Evolutionary conservation across 169 alveolate species (phyloP), one percentile per base, ranked within the genome.

Genomic region (Plasmodium gonderi): DNA sequence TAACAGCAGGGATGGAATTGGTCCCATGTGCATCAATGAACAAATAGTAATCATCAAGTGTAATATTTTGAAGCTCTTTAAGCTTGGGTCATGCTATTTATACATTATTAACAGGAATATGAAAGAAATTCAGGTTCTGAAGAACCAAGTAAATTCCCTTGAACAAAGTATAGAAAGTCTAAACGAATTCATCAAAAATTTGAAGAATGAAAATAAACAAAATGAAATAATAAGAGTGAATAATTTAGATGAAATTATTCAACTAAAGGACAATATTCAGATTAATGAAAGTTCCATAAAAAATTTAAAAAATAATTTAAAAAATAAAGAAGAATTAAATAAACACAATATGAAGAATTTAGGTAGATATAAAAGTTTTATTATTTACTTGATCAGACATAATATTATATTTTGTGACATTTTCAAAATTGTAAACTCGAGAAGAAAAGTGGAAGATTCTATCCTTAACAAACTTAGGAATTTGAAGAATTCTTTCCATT

Each of bases 41-140:
- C 64, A 75, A n/a, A 87, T 64, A 14, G 68, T 64, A 29, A 8
- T 87, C 8, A 87, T 87, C 0, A 87, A 87, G 29, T 87, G 79
- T 20, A 87, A 87, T 14, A 76, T 87, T 9, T 23, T 87, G 26
- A 87, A 87, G 36, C 51, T 87, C 2, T 87, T 87, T 23, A 87
- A 87, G 26, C 29, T 87, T 11, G 89, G 93, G 0, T 74, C 93
- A 1, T 75, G 93, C 26, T 87, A 87, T 45, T 49, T 87, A 20
- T 87, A 87, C 54, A 76, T 87, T 23, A 87, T 87, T 6, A 87
- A 87, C 17, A n/a, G 93, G 9, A 87, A 87, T 29, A 9, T 87
- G 47, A 87, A 87, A 60, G 93, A 87, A 54, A 87, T 87, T 11
- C 47, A 87, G 20, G 33, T 54, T 12, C 33, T 87, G 6, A 87